Base-by-base conservation (phyloP, 495 filamentous ascomycete species). In the Entonaema liquescens region DNA sequence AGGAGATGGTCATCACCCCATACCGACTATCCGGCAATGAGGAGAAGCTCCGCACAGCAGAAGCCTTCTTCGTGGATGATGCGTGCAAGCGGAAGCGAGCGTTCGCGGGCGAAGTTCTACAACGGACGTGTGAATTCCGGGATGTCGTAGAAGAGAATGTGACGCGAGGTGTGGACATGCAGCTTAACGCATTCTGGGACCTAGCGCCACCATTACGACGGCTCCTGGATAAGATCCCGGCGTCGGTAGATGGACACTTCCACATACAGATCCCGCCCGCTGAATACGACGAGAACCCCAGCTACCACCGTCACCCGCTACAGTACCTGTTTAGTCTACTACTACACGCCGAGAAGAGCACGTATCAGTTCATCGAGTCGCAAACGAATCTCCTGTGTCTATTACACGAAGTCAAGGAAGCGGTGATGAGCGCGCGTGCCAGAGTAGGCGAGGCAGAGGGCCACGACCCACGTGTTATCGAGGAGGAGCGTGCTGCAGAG, bases 161-260 rank as follows among this genome's bases (percentile, higher is more conserved):
- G 25, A 86, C 88, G 2, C 89, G 93, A 3, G 95, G 94, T 3
- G 93, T 98, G 15, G 95, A 98, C 76, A 86, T 91, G 31, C 96
- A 98, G 77, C 86, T 97, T 0, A 91, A 89, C 15, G 93, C 93
- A 3, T 99, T 98, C 81, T 99, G 95, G 95, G 96, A 99, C 74
- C 97, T 98, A 70, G 95, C 94, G 0, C 96, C 96, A 1, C 85
- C 88, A 1, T 85, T 99, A 0, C 83, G 90, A 9, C 85, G 88
- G 1, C 78, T 97, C 21, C 86, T 94, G 5, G 90, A 95, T 71
- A 91, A 91, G 72, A 87, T 98, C 15, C 94, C 93, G 0, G 71
- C 79, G 4, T 65, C 68, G 19, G 72, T 81, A 23, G 77, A 83
- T 62, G 68, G 70, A 15, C 71, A 73, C n/a, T 85, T 93, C 60